A percentile compares a stretch with the other conserved stretches of the same genome.
Evolutionary conservation across 257 asterid genomes (phyloP).

Genomic region (Solanum acaule): DNA sequence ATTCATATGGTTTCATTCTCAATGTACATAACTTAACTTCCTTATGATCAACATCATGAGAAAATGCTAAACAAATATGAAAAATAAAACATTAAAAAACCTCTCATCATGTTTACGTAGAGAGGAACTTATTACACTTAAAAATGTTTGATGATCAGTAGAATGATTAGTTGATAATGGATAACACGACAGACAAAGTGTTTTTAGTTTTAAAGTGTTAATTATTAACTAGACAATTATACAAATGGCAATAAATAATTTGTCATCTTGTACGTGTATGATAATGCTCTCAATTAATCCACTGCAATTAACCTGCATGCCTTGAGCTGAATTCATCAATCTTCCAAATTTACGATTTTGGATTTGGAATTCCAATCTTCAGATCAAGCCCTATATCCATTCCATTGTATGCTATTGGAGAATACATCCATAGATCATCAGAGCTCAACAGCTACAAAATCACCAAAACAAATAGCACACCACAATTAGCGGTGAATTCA

Average conservation of each 20-base stretch:
- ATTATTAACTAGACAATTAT: not conserved
- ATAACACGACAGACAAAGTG: not conserved
- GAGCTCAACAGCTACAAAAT: constrained; percentile 68
- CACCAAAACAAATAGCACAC: not conserved
- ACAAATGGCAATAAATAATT: not conserved
- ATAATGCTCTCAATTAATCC: not conserved
- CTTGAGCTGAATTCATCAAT: not conserved
- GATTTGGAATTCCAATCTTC: constrained; percentile 13
- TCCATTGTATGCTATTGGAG: constrained; percentile 85
- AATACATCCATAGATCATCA: constrained; percentile 90
- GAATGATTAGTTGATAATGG: not conserved
- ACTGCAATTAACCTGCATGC: not conserved
- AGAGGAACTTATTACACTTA: not conserved
- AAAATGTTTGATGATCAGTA: not conserved
- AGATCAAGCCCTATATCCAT: constrained; percentile 58
- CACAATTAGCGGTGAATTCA: not conserved
- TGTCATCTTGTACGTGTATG: not conserved
- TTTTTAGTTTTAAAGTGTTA: not conserved
- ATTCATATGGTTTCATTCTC: not conserved
- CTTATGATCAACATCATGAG: not conserved
- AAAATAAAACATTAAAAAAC: not conserved
- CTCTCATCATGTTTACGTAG: not conserved
- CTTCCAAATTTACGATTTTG: not conserved
- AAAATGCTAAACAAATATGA: not conserved
- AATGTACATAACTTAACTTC: not conserved